These are phyloP conservation scores for Avena atlantica DNA, from an alignment of 176 grass and related monocot species.

Conservation along the genomic window DNA sequence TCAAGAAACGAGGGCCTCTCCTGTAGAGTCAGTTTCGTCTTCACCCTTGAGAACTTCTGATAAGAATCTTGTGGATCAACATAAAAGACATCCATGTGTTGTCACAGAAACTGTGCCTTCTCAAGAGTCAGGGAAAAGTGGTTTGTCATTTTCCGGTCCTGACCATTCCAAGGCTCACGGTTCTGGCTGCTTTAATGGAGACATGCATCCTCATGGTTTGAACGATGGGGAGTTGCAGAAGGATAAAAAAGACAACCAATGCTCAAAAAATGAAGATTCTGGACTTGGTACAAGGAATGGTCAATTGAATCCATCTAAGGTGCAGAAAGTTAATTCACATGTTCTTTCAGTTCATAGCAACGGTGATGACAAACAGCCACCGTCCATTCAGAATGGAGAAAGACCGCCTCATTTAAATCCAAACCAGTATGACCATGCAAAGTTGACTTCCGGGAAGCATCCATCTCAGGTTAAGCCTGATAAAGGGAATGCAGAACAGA, in stretches of 20 bases:
- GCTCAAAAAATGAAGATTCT: constrained; percentile 38
- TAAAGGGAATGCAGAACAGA: constrained; percentile 41
- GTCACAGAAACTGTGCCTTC: constrained; percentile 41
- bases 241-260: constrained; percentile 47
- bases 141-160: constrained; percentile 39
- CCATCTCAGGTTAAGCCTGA: constrained; percentile 44
- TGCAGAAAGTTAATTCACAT: constrained; percentile 28
- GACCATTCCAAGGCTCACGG: constrained; percentile 34
- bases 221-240: constrained; percentile 39
- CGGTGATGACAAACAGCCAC: constrained; percentile 24
- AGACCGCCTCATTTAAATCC: constrained; percentile 16
- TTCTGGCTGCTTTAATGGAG: constrained; percentile 43
- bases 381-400: constrained; percentile 41
- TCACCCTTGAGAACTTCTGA: constrained; percentile 57
- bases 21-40: constrained; percentile 87
- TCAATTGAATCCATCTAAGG: constrained; percentile 29
- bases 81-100: constrained; percentile 42
- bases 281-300: constrained; percentile 31
- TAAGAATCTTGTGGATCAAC: constrained; percentile 44
- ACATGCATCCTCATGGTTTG: constrained; percentile 28
- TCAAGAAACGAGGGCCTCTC: constrained; percentile 61
- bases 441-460: constrained; percentile 31
- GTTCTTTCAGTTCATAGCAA: constrained; percentile 26
- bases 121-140: constrained; percentile 45
- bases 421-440: constrained; percentile 41